Base-by-base conservation (phyloP, 805 yeast genomes). In the Myxozyma monticola region DNA sequence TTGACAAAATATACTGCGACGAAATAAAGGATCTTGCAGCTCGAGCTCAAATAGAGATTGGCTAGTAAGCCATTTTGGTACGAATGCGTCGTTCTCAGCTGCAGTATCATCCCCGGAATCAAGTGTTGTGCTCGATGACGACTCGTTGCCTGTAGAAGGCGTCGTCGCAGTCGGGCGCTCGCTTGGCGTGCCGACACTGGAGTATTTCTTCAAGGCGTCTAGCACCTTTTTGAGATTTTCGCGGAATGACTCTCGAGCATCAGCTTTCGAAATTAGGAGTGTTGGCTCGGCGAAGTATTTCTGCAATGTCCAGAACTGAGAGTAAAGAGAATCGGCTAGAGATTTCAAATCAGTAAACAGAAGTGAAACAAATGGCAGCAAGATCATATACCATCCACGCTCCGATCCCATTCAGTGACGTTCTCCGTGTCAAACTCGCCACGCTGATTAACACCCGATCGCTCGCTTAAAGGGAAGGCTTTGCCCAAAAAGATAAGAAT, bases 11-110 rank as follows among this genome's bases (percentile, higher is more conserved):
- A 68, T 41, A 1, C 69, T 57, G 8, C 62, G 48, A 12, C 71
- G 49, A 42, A 68, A 68, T n/a, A 59, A 18, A 9, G 57, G 31
- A 35, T 68, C 72, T 12, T 60, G 54, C 3, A 68, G 56, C 42
- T 69, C 67, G 6, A 69, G 53, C 14, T 63, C 64, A 45, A 69
- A 67, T 20, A 68, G 51, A 18, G 62, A 60, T 7, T 54, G 54
- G 31, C 62, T 52, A 2, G 72, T 68, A n/a, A 68, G 61, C 69
- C 71, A 68, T 47, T 67, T 68, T 29, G 72, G 70, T 54, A 51
- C 65, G 54, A 15, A 60, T 7, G 29, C n/a, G 7, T 44, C 48
- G 8, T 25, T 18, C 9, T 26, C 40, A 12, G 18, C 26, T 15
- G 20, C 20, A 7, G 17, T 15, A 24, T n/a, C n/a, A n/a, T n/a